Evolutionary conservation across 2,329 filamentous ascomycete species (phyloP).

Genomic region (Nothomitra cinnamomea): DNA sequence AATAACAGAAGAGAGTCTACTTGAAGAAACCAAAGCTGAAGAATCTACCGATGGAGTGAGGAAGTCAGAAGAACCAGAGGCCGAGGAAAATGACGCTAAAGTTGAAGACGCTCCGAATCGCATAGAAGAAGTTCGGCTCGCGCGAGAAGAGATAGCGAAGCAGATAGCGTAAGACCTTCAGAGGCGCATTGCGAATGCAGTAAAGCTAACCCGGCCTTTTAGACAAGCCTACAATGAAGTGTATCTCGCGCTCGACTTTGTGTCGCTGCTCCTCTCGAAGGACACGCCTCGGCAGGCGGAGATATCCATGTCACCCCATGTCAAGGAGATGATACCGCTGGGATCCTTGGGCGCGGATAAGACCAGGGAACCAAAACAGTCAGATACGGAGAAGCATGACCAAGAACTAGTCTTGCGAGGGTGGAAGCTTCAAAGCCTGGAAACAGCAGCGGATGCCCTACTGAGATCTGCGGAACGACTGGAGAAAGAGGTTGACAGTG

Average conservation of each 20-base stretch:
- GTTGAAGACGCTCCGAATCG: slow-evolving; percentile 20
- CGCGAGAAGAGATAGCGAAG: slow-evolving; percentile 39
- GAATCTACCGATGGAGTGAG: slow-evolving; percentile 19
- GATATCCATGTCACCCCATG: slow-evolving; percentile 48
- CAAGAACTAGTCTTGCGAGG: slow-evolving; percentile 39
- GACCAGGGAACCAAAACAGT: slow-evolving; percentile 42
- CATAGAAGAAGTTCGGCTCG: slow-evolving; percentile 26
- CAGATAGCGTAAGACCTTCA: slow-evolving; percentile 38
- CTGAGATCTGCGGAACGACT: slow-evolving; percentile 55
- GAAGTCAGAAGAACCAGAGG: slow-evolving; percentile 15
- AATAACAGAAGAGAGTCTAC: slow-evolving; percentile 56
- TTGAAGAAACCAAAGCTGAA: slow-evolving; percentile 43
- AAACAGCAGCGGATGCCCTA: slow-evolving; percentile 56
- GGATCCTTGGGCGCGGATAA: slow-evolving; percentile 57
- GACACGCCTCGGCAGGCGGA: slow-evolving; percentile 54
- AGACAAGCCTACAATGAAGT: slow-evolving; percentile 39
- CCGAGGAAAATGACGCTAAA: slow-evolving; percentile 30
- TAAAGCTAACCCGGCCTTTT: not conserved
- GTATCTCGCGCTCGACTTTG: slow-evolving; percentile 58
- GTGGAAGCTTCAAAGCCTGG: slow-evolving; percentile 64
- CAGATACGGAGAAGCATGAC: slow-evolving; percentile 36
- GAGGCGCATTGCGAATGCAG: not conserved
- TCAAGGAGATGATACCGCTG: slow-evolving; percentile 55
- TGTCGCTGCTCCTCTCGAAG: slow-evolving; percentile 73
- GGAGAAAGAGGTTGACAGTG: slow-evolving; percentile 58